These are phyloP conservation scores for Wallacemonas rigidus DNA, from an alignment of 208 protist species.

Conservation along the genomic window DNA sequence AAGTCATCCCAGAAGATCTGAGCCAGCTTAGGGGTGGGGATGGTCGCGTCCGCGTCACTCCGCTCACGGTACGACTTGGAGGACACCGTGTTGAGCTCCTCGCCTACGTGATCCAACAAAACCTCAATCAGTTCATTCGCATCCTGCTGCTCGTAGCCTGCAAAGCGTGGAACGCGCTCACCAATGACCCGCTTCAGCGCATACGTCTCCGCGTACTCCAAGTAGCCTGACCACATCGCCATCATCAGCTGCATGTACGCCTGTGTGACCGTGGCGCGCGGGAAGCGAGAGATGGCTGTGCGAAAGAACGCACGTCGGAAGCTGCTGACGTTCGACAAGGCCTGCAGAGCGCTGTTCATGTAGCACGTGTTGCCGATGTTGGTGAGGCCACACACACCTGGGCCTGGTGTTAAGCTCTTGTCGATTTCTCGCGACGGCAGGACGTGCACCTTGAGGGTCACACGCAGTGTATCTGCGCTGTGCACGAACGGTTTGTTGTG, in stretches of 20 bases:
- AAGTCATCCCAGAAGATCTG: constrained; percentile 89
- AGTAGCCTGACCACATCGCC: constrained; percentile 62
- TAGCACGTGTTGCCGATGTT: constrained; percentile 94
- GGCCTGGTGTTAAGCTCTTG: constrained; percentile 21
- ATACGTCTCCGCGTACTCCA: constrained; percentile 43
- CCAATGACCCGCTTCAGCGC: constrained; percentile 69
- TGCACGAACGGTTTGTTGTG: not conserved
- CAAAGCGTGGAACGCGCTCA: constrained; percentile 52
- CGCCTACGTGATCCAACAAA: constrained; percentile 87
- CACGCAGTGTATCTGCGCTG: not conserved
- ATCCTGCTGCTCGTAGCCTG: constrained; percentile 85
- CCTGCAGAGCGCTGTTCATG: constrained; percentile 93
- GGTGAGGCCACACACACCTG: constrained; percentile 75
- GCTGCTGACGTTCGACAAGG: constrained; percentile 71
- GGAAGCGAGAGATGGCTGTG: constrained; percentile 60
- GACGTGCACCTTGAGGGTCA: constrained; percentile 7
- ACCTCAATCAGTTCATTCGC: constrained; percentile 89
- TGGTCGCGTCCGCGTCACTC: constrained; percentile 60
- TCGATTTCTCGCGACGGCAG: not conserved
- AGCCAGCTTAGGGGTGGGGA: constrained; percentile 72
- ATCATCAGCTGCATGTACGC: constrained; percentile 52
- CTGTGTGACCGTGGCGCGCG: constrained; percentile 43
- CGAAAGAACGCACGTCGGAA: constrained; percentile 78
- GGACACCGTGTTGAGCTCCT: constrained; percentile 88
- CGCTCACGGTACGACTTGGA: constrained; percentile 85